Base-by-base conservation (phyloP, 805 yeast species). In the Sungouiozyma intestinalis region DNA sequence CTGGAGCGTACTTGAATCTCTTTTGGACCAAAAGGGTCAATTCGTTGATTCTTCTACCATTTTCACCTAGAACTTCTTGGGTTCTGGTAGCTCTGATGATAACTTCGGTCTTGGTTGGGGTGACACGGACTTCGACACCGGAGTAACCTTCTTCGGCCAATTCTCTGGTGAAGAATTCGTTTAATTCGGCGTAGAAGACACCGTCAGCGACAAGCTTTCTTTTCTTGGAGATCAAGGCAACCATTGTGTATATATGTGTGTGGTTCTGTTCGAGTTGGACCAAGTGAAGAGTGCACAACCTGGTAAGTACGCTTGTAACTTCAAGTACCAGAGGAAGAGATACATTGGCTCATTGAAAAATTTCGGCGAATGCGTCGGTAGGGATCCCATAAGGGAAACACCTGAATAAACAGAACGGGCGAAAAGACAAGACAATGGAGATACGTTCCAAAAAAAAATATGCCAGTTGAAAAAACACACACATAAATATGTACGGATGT, bases 151-250 rank as follows among this genome's bases (percentile, higher is more conserved):
- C 96, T 79, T 92, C 98, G 64, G 98, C 95, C 68, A 92, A 84
- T 76, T 92, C 98, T 79, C 98, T 90, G 81, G 97, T 86, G 87
- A 92, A 92, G 92, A 92, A 92, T 79, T 92, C 98, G 81, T 92
- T 92, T 68, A 92, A 77, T 79, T 92, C 98, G 73, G 98, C 98
- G 94, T 82, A 92, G 81, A 92, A 86, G 66, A 92, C 98, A 85
- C 98, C 98, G 81, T 92, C 98, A 74, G 96, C 96, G 70, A 92
- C 97, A 69, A 88, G 84, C 88, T 88, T 88, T 85, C 97, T 88
- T 79, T 86, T 90, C 78, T 86, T 85, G 67, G 97, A 90, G 72
- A 88, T 83, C 66, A 74, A 68, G 46, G 68, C 68, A 50, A 62
- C 67, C 67, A 63, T 63, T 51, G 48, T 55, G 45, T 35, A 38